phyloP scores from a whole-genome alignment of 371 early-diverging fungal species.

The Rhizopus stolonifer region DNA sequence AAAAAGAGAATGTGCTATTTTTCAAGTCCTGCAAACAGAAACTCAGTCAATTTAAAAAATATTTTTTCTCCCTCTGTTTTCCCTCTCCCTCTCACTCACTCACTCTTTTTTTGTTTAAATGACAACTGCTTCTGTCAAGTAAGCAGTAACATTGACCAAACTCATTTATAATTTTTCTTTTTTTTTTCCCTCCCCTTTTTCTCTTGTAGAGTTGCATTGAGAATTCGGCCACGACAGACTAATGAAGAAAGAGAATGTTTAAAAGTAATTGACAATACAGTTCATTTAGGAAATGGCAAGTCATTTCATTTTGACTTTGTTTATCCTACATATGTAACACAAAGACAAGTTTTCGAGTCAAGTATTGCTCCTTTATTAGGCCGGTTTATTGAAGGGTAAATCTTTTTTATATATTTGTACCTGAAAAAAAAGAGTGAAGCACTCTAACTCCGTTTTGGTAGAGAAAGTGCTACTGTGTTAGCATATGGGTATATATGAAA shows the following conservation, averaged over 20 bases:
- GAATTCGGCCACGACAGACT: conserved; percentile 65
- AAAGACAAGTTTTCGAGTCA: conserved; percentile 64
- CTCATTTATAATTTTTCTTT: background rate
- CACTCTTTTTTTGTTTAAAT: conserved; percentile 18
- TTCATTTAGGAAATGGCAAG: conserved; percentile 44
- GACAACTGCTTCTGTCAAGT: conserved; percentile 27
- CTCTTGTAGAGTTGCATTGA: conserved; percentile 61
- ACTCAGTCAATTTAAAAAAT: too few species aligned
- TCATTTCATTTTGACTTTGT: conserved; percentile 81
- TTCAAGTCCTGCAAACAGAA: too few species aligned
- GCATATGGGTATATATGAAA: conserved; percentile 92
- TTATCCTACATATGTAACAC: conserved; percentile 62
- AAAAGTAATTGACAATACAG: conserved; percentile 55
- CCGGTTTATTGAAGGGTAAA: conserved; percentile 81
- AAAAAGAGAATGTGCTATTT: too few species aligned
- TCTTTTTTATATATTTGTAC: conserved; percentile 18
- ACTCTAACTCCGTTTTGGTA: conserved; percentile 11
- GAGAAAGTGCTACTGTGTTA: conserved; percentile 82
- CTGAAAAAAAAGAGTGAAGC: conserved; percentile 1
- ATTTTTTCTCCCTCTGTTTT: too few species aligned
- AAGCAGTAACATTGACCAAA: conserved; percentile 4
- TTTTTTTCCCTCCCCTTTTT: too few species aligned
- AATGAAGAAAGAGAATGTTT: conserved; percentile 43
- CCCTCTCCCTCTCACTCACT: too few species aligned
- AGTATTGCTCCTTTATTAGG: conserved; percentile 67